Evolutionary conservation across 331 rosid species (phyloP), one percentile per base, ranked within the genome.

Genomic region (Acacia concinna): DNA sequence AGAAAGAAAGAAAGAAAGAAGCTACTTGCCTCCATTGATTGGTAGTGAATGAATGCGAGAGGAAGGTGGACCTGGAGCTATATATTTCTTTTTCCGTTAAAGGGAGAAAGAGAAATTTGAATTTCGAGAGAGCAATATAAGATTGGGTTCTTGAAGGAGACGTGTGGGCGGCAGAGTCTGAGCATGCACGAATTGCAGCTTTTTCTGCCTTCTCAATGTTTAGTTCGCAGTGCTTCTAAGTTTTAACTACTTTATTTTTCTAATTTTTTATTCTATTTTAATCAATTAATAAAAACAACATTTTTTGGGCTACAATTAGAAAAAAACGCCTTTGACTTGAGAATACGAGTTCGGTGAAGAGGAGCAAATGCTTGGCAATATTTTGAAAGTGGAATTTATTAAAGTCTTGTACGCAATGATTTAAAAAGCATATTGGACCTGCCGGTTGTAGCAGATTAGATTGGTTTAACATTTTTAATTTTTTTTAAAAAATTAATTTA

Each of bases 21-120:
- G 78, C 1, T 21, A 30, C 52, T 9, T 78, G 79, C 87, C 87
- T 85, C 77, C 89, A 81, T 83, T 27, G 34, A 74, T 68, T 40
- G 67, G 62, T 28, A 51, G 56, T 54, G 23, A 6, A 49, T 56
- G 63, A 23, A 23, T 56, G 31, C 15, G 32, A 56, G 63, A 23
- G 32, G 31, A 56, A 56, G 63, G 31, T 9, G 30, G 62, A 54
- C 4, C 13, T 66, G 46, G 76, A 76, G 54, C 1, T 63, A 18
- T 68, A 18, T 68, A 23, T n/a, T 6, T 57, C 7, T 7, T 23
- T 73, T 11, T 73, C 83, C 43, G 69, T 78, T 56, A 56, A 10
- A 41, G 75, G 49, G 8, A 2, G 77, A 79, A 62, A 18, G 79
- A 3, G 81, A 81, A 78, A 59, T 78, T 81, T 81, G 82, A 84